Base-by-base conservation (phyloP, 1,139 yeast species). In the Komagataea norvegica region DNA sequence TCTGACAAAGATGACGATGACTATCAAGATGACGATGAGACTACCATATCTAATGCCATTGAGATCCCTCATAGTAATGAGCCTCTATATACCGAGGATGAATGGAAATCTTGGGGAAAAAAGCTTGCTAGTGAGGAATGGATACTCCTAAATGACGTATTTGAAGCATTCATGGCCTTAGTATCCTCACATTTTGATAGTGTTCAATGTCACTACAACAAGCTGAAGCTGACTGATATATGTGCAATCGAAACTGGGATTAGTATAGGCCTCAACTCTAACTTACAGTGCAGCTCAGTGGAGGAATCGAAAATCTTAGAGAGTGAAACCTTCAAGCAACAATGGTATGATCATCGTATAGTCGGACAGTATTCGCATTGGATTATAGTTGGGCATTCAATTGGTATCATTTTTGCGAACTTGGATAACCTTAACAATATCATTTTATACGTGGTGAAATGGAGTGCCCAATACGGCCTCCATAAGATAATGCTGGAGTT, bases 381-480 rank as follows among this genome's bases (percentile, higher is more conserved):
- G 43, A 29, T 44, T 1, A 36, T 44, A 39, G 21, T 41, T 16
- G 49, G 51, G 3, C 51, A 47, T 25, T 32, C 41, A 1, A 28
- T 47, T n/a, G 49, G 49, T 3, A 26, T 39, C 8, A 3, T 42
- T 3, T 28, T 40, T 15, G n/a, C 16, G 7, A 42, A 40, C 25
- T n/a, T 30, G 5, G 33, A 37, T 8, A 10, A 18, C n/a, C 13
- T 42, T 9, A 14, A 29, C 4, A 19, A 23, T 5, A n/a, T 37
- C 10, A 22, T 36, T 13, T 13, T 25, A 13, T 29, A 19, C 14
- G 15, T 40, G 16, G 24, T 40, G 8, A 13, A 15, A 7, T 36
- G 37, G 38, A 7, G 24, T 11, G 19, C 23, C 3, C 16, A 29
- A 5, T 9, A n/a, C 11, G 40, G 42, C 3, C 7, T 38, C 0